A percentile compares a stretch with the other conserved stretches of the same genome.
phyloP scores from a whole-genome alignment of 106 monocot genomes.

The Dendrobium officinale region DNA sequence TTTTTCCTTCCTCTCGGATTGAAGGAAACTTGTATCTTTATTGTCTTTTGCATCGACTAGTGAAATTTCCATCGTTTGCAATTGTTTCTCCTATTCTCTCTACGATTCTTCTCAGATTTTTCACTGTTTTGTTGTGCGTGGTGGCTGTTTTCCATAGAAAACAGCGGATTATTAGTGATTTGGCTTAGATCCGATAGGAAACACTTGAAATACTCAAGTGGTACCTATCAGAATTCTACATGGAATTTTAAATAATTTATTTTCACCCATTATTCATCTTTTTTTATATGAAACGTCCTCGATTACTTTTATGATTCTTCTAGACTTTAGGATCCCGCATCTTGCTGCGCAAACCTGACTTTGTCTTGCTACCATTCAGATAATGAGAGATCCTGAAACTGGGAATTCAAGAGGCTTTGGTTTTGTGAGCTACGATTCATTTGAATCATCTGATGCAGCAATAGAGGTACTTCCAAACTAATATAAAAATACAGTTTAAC shows the following conservation, averaged over 20 bases:
- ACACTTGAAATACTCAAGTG: too few relatives aligned
- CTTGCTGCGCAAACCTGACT: not conserved
- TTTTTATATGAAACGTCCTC: not conserved
- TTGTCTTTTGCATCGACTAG: too few relatives aligned
- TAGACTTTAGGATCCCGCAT: not conserved
- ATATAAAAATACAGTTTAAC: not conserved
- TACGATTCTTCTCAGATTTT: too few relatives aligned
- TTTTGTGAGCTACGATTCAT: slow-evolving; percentile 95
- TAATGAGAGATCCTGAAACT: slow-evolving; percentile 95
- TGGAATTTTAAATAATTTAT: not conserved
- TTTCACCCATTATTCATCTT: not conserved
- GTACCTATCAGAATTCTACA: too few relatives aligned
- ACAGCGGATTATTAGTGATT: too few relatives aligned
- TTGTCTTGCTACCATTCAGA: slow-evolving; percentile 31
- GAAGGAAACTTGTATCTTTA: too few relatives aligned
- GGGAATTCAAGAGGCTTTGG: slow-evolving; percentile 96
- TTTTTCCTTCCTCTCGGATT: too few relatives aligned
- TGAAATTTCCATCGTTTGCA: too few relatives aligned
- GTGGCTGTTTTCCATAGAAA: too few relatives aligned
- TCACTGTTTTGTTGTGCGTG: too few relatives aligned
- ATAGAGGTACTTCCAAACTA: slow-evolving; percentile 56
- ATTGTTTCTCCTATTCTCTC: too few relatives aligned
- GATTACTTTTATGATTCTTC: not conserved
- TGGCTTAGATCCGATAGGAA: too few relatives aligned
- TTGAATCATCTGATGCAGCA: slow-evolving; percentile 90